Base-by-base conservation (phyloP, 371 early-diverging fungal genomes). In the Mucor circinelloides region DNA sequence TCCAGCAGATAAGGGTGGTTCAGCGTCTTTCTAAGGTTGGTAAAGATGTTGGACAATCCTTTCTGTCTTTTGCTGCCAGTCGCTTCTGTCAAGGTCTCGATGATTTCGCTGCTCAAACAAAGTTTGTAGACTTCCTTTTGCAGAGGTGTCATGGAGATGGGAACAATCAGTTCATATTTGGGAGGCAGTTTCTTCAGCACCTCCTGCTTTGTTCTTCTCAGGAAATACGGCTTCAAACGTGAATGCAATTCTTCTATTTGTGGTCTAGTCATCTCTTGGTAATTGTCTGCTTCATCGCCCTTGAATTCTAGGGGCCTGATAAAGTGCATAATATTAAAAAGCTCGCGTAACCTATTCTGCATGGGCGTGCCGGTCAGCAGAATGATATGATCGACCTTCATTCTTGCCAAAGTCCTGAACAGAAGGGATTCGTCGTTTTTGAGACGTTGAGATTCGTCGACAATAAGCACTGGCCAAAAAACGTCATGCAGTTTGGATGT, bases 381-480 rank as follows among this genome's bases (percentile, higher is more conserved):
- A 2, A 97, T 76, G 32, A 86, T 86, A 65, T 89, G 86, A 27
- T 75, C 80, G 2, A 82, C 66, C 9, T 81, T 74, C 9, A 93
- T 72, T 23, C 61, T 63, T 8, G 72, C 58, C 25, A 96, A 77
- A n/a, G 79, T 78, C 58, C 76, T 73, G 81, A 91, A 95, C 21
- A 94, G 85, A 38, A 87, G 86, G 17, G 88, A 83, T 50, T 74
- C 74, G 63, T 89, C 85, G 74, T 94, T 95, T 73, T 96, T 97
- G 32, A 96, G 77, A 54, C 95, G 84, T 63, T 97, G 96, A 0
- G 94, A 95, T 76, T 95, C 96, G 74, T 96, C 96, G 2, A 94
- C 87, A 3, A 94, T 77, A 40, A 93, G 55, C 15, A 81, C 83
- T n/a, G 89, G 85, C 89, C 91, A 97, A 48, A 70, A 71, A 0